Evolutionary conservation across 2,329 filamentous ascomycete species (phyloP), one percentile per base, ranked within the genome.

Genomic region (Kalmusia sp.): DNA sequence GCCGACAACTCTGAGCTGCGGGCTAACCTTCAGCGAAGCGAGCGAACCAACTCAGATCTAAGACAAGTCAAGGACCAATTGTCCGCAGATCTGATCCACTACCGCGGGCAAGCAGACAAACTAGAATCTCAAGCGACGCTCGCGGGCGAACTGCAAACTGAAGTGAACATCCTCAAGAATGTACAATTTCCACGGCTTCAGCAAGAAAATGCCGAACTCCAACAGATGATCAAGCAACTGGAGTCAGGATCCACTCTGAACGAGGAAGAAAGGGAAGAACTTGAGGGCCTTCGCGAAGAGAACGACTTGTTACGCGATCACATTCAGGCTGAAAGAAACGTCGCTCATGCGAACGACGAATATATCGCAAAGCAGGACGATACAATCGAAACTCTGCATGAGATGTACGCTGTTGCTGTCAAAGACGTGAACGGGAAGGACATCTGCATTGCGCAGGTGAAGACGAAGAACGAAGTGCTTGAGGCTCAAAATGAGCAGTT

Each of bases 111-210:
- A 6, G 14, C 30, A 3, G 14, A n/a, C 2, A 24, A 22, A 12
- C 17, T 48, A 11, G 15, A 48, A 27, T n/a, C 22, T 8, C 25
- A 40, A 24, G 15, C 25, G 0, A 40, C 33, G 24, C 22, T 47
- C 12, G 44, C 44, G 14, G 33, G 44, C 5, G 15, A 47, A 12
- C 24, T 47, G 9, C 44, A 47, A n/a, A 37, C 33, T 7, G 46
- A 40, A 6, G 25, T 49, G 8, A 40, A 49, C 14, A 7, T 12
- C 7, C 11, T 21, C 9, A 9, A 21, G 7, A 30, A 40, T 12
- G 35, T 31, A 4, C 17, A 19, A 2, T 21, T 49, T 25, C 46
- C 46, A n/a, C 12, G 1, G 9, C 25, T 49, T 3, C 14, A 49
- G 22, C n/a, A 34, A 21, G 15, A 31, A 7, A 49, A 40, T 12